A percentile compares a stretch with the other conserved stretches of the same genome.
Conservation (phyloP, 257 asterid genomes). For the Plantago ovata region DNA sequence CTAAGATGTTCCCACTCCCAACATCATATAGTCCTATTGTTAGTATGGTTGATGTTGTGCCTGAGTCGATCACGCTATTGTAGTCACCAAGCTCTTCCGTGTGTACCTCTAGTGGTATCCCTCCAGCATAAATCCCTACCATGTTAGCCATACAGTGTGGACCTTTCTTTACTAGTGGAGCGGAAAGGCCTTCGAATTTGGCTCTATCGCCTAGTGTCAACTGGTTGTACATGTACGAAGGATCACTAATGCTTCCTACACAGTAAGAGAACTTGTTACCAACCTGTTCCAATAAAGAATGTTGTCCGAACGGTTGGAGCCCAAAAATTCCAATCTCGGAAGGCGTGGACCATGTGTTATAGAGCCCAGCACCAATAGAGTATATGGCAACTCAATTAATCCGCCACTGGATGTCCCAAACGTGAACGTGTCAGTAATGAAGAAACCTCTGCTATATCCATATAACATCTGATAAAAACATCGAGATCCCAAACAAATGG, state of each 20-base stretch:
- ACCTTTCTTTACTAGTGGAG: not conserved
- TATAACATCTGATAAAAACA: conserved; percentile 11
- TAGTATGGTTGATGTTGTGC: not conserved
- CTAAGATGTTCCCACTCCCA: too few species aligned
- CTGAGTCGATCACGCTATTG: conserved; percentile 1
- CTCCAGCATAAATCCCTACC: conserved; percentile 13
- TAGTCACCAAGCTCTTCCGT: not conserved
- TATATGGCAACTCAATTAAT: not conserved
- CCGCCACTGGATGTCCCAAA: conserved; percentile 18
- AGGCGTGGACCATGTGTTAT: not conserved
- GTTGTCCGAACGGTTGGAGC: conserved; percentile 1
- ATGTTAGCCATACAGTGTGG: conserved; percentile 12
- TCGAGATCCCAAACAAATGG: not conserved
- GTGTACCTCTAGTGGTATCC: not conserved
- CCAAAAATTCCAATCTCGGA: conserved; percentile 18
- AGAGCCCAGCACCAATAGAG: conserved; percentile 19
- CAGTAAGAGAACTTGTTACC: conserved; percentile 27
- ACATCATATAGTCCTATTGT: too few species aligned
- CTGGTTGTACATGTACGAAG: conserved; percentile 19
- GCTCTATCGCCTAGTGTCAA: conserved; percentile 22
- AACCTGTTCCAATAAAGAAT: conserved; percentile 13
- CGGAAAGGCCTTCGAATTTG: conserved; percentile 16
- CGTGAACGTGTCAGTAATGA: conserved; percentile 19
- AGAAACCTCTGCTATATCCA: not conserved
- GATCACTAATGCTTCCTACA: conserved; percentile 26